Base-by-base conservation (phyloP, 2,329 filamentous ascomycete genomes). In the Drechslera avenae region DNA sequence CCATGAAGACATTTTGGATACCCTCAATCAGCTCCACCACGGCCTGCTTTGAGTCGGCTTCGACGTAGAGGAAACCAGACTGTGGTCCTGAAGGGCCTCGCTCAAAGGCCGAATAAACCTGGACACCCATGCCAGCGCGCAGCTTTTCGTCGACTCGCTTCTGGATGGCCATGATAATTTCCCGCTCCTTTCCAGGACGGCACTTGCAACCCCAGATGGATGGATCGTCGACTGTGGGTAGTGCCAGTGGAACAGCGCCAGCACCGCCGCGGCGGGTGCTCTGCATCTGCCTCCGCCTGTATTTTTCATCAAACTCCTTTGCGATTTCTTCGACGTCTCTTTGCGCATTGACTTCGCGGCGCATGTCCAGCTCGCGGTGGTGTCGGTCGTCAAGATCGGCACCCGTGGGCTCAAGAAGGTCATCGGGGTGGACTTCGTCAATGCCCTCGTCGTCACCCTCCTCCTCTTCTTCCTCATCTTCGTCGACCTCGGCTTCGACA, bases 401-500 rank as follows among this genome's bases (percentile, higher is more conserved):
- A 57, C 86, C 89, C 52, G 83, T 86, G 40, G 83, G 85, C 61
- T 94, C 91, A 65, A 87, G 88, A 31, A 93, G 80, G 70, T 97
- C 93, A 73, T 96, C 92, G 5, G 90, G 90, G 71, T 97, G 91
- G 57, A 90, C 89, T 72, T 96, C 90, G 60, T 91, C 89, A 69
- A 91, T 91, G 71, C 94, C 91, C 60, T 90, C 88, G 47, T 91
- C 91, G 50, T 82, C 91, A 50, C 91, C 91, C 50, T 82, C 91
- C 63, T 90, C 86, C 46, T 96, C 91, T 63, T 95, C 91, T 63
- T 73, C 69, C 42, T 97, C 93, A 59, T 96, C 86, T 52, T 89
- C 94, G 69, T 97, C 94, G 63, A 99, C 94, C 77, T 97, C 94
- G 73, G 94, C 94, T 81, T 99, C 94, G 68, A 93, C 90, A 85